Percentiles rank a stretch among this genome's conserved stretches.
These are phyloP conservation scores for Phytophthora citricola DNA, from an alignment of 352 stramenopile species.

Conservation along the genomic window DNA sequence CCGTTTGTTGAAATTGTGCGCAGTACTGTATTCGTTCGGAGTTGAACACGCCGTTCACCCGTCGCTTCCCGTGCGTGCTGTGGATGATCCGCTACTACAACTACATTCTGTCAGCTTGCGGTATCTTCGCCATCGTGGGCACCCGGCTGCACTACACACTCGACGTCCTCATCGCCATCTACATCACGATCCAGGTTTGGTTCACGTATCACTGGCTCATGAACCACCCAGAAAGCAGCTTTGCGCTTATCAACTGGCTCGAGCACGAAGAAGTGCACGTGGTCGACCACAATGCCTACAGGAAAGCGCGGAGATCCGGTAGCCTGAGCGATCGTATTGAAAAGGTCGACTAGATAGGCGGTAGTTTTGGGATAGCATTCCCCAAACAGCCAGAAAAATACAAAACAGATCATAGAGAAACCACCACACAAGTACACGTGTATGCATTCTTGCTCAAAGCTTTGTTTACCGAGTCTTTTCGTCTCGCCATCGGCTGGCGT, in stretches of 20 bases:
- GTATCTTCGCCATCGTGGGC: slow-evolving; percentile 86
- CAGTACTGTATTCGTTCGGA: slow-evolving; percentile 83
- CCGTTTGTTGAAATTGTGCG: slow-evolving; percentile 14
- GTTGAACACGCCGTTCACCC: slow-evolving; percentile 89
- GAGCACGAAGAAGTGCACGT: slow-evolving; percentile 84
- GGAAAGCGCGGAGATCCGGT: slow-evolving; percentile 70
- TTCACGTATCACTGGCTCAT: slow-evolving; percentile 87
- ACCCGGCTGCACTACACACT: slow-evolving; percentile 90
- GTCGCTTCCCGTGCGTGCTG: slow-evolving; percentile 70
- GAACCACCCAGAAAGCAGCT: slow-evolving; percentile 61
- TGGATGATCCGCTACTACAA: slow-evolving; percentile 87
- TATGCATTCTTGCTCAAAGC: background rate
- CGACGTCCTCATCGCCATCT: slow-evolving; percentile 88
- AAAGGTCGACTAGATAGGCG: slow-evolving; percentile 27
- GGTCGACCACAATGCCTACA: slow-evolving; percentile 82
- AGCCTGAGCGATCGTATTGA: slow-evolving; percentile 38
- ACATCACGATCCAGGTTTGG: slow-evolving; percentile 88
- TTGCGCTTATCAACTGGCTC: slow-evolving; percentile 81
- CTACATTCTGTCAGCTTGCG: slow-evolving; percentile 65
- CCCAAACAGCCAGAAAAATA: slow-evolving; percentile 7
- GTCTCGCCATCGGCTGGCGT: slow-evolving; percentile 4
- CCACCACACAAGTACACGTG: slow-evolving; percentile 3
- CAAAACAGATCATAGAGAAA: slow-evolving; percentile 36
- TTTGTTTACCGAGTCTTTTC: slow-evolving; percentile 50
- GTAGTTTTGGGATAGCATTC: slow-evolving; percentile 1